Percentiles rank a stretch among this genome's conserved stretches.
Evolutionary conservation across 805 yeast genomes (phyloP).

Genomic region (Yamadazyma sp.): DNA sequence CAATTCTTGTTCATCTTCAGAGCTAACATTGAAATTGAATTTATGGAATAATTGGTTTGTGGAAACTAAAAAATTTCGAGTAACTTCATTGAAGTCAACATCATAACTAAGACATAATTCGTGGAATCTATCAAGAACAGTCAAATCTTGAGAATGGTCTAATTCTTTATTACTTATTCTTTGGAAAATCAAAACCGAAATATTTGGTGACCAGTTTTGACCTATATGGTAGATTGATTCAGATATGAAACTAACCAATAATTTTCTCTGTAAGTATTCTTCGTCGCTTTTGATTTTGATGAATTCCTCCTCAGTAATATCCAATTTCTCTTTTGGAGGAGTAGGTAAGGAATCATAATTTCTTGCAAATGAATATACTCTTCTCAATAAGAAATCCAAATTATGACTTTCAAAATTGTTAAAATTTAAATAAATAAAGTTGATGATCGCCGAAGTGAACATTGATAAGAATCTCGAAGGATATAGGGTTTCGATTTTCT

Average conservation of each 20-base stretch:
- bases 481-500: conserved; percentile 60
- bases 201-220: conserved; percentile 8
- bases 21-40: conserved; percentile 15
- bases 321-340: conserved; percentile 45
- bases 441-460: conserved; percentile 57
- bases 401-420: conserved; percentile 10
- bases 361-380: conserved; percentile 62
- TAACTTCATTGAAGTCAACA: conserved; percentile 46
- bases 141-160: conserved; percentile 1
- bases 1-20: conserved; percentile 20
- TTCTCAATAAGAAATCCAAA: conserved; percentile 41
- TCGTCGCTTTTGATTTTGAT: conserved; percentile 50
- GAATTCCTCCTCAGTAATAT: conserved; percentile 34
- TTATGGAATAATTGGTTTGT: conserved; percentile 41
- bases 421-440: conserved; percentile 43
- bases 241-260: conserved; percentile 62
- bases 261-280: conserved; percentile 56
- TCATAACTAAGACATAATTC: conserved; percentile 64
- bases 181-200: conserved; percentile 7
- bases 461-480: conserved; percentile 80
- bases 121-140: conserved; percentile 21
- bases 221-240: conserved; percentile 42
- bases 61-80: conserved; percentile 33
- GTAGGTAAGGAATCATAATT: conserved; percentile 33
- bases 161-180: conserved; percentile 18